Evolutionary conservation across 1,284 basidiomycete genomes (phyloP).

Genomic region (Nidula niveotomentosa): DNA sequence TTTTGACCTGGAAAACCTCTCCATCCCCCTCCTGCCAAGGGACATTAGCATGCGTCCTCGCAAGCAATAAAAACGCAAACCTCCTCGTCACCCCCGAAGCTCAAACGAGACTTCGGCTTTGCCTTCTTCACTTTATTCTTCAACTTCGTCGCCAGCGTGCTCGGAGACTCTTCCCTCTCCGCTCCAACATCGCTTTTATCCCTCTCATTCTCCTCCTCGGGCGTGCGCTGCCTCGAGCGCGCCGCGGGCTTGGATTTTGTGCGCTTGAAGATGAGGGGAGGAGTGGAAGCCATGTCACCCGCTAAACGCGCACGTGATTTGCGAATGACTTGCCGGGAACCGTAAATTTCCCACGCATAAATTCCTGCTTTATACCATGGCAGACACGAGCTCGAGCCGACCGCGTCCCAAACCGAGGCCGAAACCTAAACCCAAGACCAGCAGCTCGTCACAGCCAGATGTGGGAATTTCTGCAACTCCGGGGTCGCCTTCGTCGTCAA

Average conservation of each 20-base stretch:
- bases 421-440: slow-evolving; percentile 23
- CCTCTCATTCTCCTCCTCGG: slow-evolving; percentile 27
- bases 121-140: slow-evolving; percentile 67
- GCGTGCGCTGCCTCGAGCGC: slow-evolving; percentile 44
- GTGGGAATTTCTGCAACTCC: slow-evolving; percentile 10
- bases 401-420: slow-evolving; percentile 57
- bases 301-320: slow-evolving; percentile 30
- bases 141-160: slow-evolving; percentile 58
- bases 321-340: slow-evolving; percentile 19
- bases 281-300: slow-evolving; percentile 24
- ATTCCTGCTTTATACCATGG: slow-evolving; percentile 29
- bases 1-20: slow-evolving; percentile 75
- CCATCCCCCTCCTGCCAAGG: slow-evolving; percentile 49
- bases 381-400: slow-evolving; percentile 26
- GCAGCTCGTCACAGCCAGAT: not conserved
- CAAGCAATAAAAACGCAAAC: slow-evolving; percentile 39
- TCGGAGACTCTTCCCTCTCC: slow-evolving; percentile 44
- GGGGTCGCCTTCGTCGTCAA: slow-evolving; percentile 15
- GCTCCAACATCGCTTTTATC: slow-evolving; percentile 8
- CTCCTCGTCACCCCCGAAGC: slow-evolving; percentile 85
- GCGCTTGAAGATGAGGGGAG: slow-evolving; percentile 50
- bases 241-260: slow-evolving; percentile 52
- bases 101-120: slow-evolving; percentile 68
- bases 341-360: slow-evolving; percentile 48
- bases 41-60: slow-evolving; percentile 18